These are phyloP conservation scores for Chrysoporthe cubensis DNA, from an alignment of 2,329 filamentous ascomycete genomes.

Conservation along the genomic window DNA sequence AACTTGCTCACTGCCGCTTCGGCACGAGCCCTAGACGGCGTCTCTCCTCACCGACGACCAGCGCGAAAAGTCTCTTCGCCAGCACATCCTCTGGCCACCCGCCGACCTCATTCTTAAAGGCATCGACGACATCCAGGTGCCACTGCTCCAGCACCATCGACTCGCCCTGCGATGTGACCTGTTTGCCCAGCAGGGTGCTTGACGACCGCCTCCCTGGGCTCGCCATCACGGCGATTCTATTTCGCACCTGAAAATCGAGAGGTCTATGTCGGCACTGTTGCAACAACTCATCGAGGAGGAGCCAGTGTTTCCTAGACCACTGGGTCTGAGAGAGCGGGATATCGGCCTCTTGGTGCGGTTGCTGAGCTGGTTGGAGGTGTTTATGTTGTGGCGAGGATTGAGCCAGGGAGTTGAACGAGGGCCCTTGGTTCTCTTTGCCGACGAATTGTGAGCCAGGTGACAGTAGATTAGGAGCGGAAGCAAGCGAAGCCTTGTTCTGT, in stretches of 20 bases:
- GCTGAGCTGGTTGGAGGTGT: not conserved
- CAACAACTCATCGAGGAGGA: constrained; percentile 55
- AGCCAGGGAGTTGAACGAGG: constrained; percentile 5
- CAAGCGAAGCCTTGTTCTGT: not conserved
- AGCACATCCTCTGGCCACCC: constrained; percentile 55
- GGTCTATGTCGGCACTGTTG: constrained; percentile 51
- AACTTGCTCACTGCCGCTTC: constrained; percentile 23
- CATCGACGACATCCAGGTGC: constrained; percentile 63
- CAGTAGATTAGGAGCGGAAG: not conserved
- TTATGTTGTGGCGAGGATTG: constrained; percentile 9
- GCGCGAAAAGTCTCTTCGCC: constrained; percentile 56
- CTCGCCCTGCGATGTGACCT: constrained; percentile 51
- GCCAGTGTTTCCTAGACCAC: constrained; percentile 59
- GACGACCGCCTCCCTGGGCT: constrained; percentile 32
- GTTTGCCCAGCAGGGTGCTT: constrained; percentile 50
- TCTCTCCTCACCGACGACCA: constrained; percentile 56
- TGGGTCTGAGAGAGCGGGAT: constrained; percentile 43
- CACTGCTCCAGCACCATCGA: constrained; percentile 55
- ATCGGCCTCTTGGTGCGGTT: constrained; percentile 14
- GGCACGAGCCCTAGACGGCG: constrained; percentile 35
- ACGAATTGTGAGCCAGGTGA: not conserved
- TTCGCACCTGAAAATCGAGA: constrained; percentile 42
- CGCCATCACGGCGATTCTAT: constrained; percentile 32
- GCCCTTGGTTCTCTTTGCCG: constrained; percentile 15
- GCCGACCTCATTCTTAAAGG: constrained; percentile 52